A percentile compares a stretch with the other conserved stretches of the same genome.
phyloP scores from a whole-genome alignment of 2,329 filamentous ascomycete species.

The Dryadomyces sulphureus region DNA sequence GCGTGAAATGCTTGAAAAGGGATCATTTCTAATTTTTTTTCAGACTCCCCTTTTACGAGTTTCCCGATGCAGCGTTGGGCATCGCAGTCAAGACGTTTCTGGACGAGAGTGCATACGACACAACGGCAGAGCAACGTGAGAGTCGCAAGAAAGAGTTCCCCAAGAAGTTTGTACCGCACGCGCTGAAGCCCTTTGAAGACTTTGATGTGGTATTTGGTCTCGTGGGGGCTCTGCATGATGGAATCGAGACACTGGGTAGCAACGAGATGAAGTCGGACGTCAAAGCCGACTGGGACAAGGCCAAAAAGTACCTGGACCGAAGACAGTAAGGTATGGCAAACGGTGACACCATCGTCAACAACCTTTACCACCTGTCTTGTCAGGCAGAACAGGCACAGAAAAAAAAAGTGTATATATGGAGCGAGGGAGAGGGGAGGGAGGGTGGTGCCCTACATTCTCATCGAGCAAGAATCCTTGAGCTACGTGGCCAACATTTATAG shows the following conservation, averaged over 20 bases:
- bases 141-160: constrained; percentile 35
- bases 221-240: constrained; percentile 40
- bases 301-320: constrained; percentile 34
- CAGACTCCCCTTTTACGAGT: constrained; percentile 12
- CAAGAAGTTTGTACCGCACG: constrained; percentile 39
- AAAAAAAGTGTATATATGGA: neutral
- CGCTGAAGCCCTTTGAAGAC: constrained; percentile 43
- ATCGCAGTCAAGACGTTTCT: constrained; percentile 69
- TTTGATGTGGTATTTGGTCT: constrained; percentile 42
- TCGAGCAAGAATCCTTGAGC: no score
- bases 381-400: neutral
- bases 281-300: constrained; percentile 38
- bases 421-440: no score
- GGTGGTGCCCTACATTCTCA: no score
- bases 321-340: constrained; percentile 1
- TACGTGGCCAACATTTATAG: no score
- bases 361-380: no score
- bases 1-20: neutral
- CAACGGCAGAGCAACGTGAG: constrained; percentile 27
- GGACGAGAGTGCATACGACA: constrained; percentile 40
- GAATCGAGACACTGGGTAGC: constrained; percentile 37
- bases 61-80: constrained; percentile 61
- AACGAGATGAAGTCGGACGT: constrained; percentile 31
- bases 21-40: neutral
- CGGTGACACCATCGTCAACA: no score